Evolutionary conservation across 2,329 filamentous ascomycete genomes (phyloP), one percentile per base, ranked within the genome.

Genomic region (Epichloe aotearoae): DNA sequence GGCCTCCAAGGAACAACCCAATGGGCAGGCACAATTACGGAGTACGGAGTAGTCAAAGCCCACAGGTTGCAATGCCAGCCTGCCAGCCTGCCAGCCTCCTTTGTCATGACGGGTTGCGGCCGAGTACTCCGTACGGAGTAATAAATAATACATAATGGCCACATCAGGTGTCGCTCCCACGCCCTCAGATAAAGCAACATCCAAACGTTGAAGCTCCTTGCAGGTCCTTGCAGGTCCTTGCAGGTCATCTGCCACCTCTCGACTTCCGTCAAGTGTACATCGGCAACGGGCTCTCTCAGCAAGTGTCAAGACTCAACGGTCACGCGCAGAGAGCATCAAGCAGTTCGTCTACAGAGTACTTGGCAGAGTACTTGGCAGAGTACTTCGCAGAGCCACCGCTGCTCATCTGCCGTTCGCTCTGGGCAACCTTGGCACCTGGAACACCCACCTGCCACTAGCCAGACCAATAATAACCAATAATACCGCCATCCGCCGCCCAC

Each of bases 401-500:
- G 26, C 26, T 30, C 43, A 39, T 43, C 51, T 47, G 51, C 47
- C 47, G 19, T 37, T 45, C 19, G 30, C n/a, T 11, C 36, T 30
- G 11, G 17, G 12, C 17, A 14, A 34, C 44, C 10, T 37, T 39
- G 34, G 46, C 49, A 46, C 50, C 50, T 47, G 50, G 50, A 49
- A 46, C 42, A 36, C 43, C 43, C 47, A 34, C 36, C 46, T 26
- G 19, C 19, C 19, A n/a, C 8, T 3, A 10, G 8, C 30, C 30
- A 30, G 30, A 30, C 30, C 30, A 30, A 30, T 30, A 30, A 30
- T 30, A 30, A 30, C 26, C 26, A 30, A 30, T 30, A 30, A 30
- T 30, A 30, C 30, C 30, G 30, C 30, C 30, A 30, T 30, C 30
- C 30, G 10, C 26, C 23, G 20, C 20, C 46, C 46, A 15, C 36